Base-by-base conservation (phyloP, 495 filamentous ascomycete genomes). In the Rostrohypoxylon terebratum region DNA sequence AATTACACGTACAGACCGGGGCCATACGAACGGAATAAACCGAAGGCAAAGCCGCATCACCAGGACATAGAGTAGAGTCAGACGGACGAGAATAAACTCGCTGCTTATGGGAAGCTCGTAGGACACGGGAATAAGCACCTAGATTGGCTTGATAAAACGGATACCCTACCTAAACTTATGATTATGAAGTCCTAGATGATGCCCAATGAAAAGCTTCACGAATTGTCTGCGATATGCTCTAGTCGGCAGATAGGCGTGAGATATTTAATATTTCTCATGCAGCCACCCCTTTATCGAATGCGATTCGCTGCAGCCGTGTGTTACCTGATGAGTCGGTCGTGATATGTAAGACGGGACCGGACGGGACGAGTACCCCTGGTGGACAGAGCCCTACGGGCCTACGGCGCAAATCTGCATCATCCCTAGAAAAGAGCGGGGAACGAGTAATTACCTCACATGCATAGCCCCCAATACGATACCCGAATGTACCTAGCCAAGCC, bases 1-100 rank as follows among this genome's bases (percentile, higher is more conserved):
- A 62, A 68, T 10, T 72, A 66, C 50, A 69, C 66, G 9, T 69
- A 63, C 34, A 58, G 66, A 11, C 66, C 66, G 23, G 66, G 66
- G 3, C 66, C 66, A 25, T 69, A 63, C 21, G 16, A 23, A 21
- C 34, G 33, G 14, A 60, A 45, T 25, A 40, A 69, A 38, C 34
- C 57, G 8, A 68, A 68, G 57, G 3, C 63, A 3, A 58, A 66
- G 25, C 38, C 38, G 38, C 38, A 42, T n/a, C 6, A 45, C 48
- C 61, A 61, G 18, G 21, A 33, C 34, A 34, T 58, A 25, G 18
- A 42, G 33, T 57, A 42, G 45, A 59, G 33, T 48, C 18, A 58
- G 50, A 60, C 45, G 47, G n/a, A 23, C n/a, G 6, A 21, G 14
- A 33, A 48, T 28, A 50, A 2, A 16, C 21, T 21, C n/a, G 10